phyloP scores from a whole-genome alignment of 1,284 basidiomycete genomes.

The Austropuccinia psidii region DNA sequence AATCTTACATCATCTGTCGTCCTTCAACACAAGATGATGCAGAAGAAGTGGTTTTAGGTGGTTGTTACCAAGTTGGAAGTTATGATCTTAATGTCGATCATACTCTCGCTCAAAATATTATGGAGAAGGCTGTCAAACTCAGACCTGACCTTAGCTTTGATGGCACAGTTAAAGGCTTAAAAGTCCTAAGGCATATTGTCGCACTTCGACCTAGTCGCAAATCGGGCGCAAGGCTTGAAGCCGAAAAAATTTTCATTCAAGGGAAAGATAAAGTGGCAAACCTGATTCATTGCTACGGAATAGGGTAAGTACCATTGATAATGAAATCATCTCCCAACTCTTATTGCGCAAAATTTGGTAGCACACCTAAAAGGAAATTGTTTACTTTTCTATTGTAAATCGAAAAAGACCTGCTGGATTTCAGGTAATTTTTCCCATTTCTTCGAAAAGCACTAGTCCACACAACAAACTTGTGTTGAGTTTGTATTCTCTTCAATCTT shows the following conservation, averaged over 20 bases:
- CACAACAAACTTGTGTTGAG: too few species aligned
- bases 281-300: slow-evolving; percentile 30
- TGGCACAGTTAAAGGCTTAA: slow-evolving; percentile 42
- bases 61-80: slow-evolving; percentile 9
- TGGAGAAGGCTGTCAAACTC: neutral
- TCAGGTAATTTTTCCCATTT: neutral
- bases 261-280: neutral
- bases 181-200: slow-evolving; percentile 58
- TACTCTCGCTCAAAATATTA: neutral
- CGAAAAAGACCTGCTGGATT: neutral
- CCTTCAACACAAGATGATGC: neutral
- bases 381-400: neutral
- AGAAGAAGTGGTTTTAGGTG: slow-evolving; percentile 27
- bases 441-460: neutral
- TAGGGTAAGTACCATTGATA: neutral
- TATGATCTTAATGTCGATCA: neutral
- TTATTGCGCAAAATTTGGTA: neutral
- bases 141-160: slow-evolving; percentile 18
- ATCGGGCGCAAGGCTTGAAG: slow-evolving; percentile 62
- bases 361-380: neutral
- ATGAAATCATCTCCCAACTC: neutral
- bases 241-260: slow-evolving; percentile 49
- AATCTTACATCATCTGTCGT: slow-evolving; percentile 14
- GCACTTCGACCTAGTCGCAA: slow-evolving; percentile 64
- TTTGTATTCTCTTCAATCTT: neutral